Conservation (phyloP, 352 stramenopile genomes). For the Thraustotheca clavata region DNA sequence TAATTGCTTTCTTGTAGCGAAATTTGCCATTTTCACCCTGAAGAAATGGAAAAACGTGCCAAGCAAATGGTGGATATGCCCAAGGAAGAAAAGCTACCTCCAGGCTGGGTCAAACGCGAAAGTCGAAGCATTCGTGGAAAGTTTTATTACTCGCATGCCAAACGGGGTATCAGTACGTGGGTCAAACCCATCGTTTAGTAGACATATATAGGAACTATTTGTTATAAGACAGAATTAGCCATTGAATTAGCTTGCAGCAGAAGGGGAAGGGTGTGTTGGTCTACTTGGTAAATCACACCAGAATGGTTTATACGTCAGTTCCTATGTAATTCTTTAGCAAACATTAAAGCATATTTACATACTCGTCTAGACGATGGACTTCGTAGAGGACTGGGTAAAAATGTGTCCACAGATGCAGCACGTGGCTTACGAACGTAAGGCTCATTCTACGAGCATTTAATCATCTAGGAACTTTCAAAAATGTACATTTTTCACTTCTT, state of each 20-base stretch:
- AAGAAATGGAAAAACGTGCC: slow-evolving; percentile 85
- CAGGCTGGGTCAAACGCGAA: slow-evolving; percentile 80
- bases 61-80: slow-evolving; percentile 63
- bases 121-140: slow-evolving; percentile 77
- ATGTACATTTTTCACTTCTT: slow-evolving; percentile 6
- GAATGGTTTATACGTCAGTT: slow-evolving; percentile 16
- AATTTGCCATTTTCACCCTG: slow-evolving; percentile 82
- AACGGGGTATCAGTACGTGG: slow-evolving; percentile 85
- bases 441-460: background rate
- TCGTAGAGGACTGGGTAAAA: background rate
- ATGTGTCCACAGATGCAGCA: background rate
- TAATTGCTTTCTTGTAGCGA: slow-evolving; percentile 39
- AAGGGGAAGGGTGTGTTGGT: background rate
- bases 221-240: too few species aligned
- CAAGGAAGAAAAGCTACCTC: slow-evolving; percentile 64
- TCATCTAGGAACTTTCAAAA: background rate
- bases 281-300: slow-evolving; percentile 1
- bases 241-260: slow-evolving; percentile 8
- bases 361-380: background rate
- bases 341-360: background rate
- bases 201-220: slow-evolving; percentile 8
- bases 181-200: slow-evolving; percentile 37
- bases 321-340: background rate
- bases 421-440: background rate
- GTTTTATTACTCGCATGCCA: slow-evolving; percentile 86